Percentiles rank a stretch among this genome's conserved stretches.
phyloP scores from a whole-genome alignment of 108 stramenopile genomes.

The Parietichytrium sp. region DNA sequence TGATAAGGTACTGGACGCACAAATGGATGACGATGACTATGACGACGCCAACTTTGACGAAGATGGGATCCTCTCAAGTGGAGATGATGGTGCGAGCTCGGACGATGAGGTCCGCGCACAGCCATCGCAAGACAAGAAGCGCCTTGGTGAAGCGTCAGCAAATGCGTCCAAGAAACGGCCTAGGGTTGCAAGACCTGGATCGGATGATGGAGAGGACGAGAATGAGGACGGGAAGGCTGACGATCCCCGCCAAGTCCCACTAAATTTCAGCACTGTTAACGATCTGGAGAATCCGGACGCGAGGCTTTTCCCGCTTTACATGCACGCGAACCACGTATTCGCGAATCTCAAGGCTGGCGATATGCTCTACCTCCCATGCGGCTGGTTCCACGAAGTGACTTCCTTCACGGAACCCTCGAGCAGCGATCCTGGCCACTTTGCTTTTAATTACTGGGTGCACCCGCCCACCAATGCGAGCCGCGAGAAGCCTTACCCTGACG shows the following conservation, averaged over 20 bases:
- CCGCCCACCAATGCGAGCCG: constrained; percentile 75
- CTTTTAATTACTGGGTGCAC: constrained; percentile 95
- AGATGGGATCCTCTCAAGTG: background rate
- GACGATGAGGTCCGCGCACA: background rate
- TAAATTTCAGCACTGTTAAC: constrained; percentile 14
- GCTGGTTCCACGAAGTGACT: constrained; percentile 93
- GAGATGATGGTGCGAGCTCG: background rate
- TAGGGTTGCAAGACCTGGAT: too few relatives aligned
- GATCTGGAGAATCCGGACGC: background rate
- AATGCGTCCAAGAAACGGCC: too few relatives aligned
- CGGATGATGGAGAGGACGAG: constrained; percentile 43
- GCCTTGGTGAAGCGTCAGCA: background rate
- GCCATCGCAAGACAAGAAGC: background rate
- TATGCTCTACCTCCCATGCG: constrained; percentile 87
- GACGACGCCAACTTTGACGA: constrained; percentile 8
- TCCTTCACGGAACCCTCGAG: constrained; percentile 44
- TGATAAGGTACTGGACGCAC: constrained; percentile 45
- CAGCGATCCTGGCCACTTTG: constrained; percentile 66
- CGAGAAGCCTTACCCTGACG: constrained; percentile 63
- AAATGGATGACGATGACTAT: constrained; percentile 40
- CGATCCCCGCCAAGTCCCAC: constrained; percentile 11
- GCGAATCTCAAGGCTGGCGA: constrained; percentile 69
- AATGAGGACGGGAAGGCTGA: constrained; percentile 53
- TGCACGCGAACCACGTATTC: background rate
- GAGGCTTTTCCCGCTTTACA: background rate